Conservation (phyloP, 169 alveolate genomes). For the Plasmodium berghei region DNA sequence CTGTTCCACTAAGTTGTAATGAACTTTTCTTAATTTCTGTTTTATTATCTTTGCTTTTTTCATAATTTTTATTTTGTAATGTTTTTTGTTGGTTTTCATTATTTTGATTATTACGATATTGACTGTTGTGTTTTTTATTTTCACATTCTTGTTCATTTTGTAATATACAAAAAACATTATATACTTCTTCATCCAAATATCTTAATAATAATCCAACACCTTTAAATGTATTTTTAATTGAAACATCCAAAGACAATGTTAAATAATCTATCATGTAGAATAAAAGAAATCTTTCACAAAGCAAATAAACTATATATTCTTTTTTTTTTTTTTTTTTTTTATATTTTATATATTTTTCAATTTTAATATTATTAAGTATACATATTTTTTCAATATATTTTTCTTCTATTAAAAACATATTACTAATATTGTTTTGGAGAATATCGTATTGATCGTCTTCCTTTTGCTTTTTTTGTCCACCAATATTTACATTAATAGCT, state of each 20-base stretch:
- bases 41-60: background rate
- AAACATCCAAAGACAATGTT: constrained; percentile 54
- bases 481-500: background rate
- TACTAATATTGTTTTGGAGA: constrained; percentile 20
- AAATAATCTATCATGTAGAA: constrained; percentile 73
- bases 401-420: constrained; percentile 62
- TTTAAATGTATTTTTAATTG: constrained; percentile 60
- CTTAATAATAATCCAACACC: constrained; percentile 50
- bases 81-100: background rate
- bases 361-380: constrained; percentile 48
- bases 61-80: background rate
- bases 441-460: background rate
- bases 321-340: constrained; percentile 62
- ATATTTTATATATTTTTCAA: constrained; percentile 61
- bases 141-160: constrained; percentile 68
- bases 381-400: constrained; percentile 66
- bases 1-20: constrained; percentile 48
- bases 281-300: constrained; percentile 61
- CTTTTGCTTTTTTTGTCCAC: background rate
- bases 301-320: constrained; percentile 53
- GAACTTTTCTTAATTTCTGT: constrained; percentile 4
- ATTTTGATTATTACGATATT: background rate
- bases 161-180: constrained; percentile 51
- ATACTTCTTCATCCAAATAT: constrained; percentile 55
- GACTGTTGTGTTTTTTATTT: constrained; percentile 23